Evolutionary conservation across 2,329 filamentous ascomycete species (phyloP).

Genomic region (Septoria linicola): DNA sequence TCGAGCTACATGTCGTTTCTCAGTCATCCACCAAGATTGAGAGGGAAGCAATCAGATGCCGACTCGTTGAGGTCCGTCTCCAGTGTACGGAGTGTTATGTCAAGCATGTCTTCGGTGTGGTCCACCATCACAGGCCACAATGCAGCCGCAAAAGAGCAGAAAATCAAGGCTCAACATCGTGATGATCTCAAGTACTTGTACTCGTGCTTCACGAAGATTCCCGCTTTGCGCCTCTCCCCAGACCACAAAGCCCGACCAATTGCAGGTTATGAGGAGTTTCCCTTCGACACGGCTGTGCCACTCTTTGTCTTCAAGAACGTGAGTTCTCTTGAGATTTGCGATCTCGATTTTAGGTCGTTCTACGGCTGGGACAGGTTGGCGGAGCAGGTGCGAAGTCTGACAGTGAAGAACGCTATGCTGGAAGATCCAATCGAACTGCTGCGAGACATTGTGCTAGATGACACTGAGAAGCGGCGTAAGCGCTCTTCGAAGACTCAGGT

Average conservation of each 20-base stretch:
- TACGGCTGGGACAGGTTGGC: slow-evolving; percentile 94
- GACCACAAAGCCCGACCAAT: slow-evolving; percentile 90
- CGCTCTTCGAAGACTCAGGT: slow-evolving; percentile 73
- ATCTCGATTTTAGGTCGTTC: slow-evolving; percentile 94
- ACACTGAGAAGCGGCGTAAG: slow-evolving; percentile 82
- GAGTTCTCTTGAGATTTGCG: slow-evolving; percentile 87
- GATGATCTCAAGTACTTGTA: slow-evolving; percentile 94
- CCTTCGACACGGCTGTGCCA: slow-evolving; percentile 90
- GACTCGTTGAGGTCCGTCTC: slow-evolving; percentile 94
- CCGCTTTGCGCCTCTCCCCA: slow-evolving; percentile 83
- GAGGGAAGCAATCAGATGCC: slow-evolving; percentile 75
- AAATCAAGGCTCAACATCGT: slow-evolving; percentile 80
- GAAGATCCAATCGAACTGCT: slow-evolving; percentile 89
- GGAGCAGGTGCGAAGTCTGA: slow-evolving; percentile 86
- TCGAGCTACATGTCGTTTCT: slow-evolving; percentile 96
- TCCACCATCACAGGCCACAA: slow-evolving; percentile 80
- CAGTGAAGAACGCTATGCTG: slow-evolving; percentile 79
- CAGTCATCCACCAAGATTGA: slow-evolving; percentile 66
- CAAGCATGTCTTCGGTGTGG: slow-evolving; percentile 92
- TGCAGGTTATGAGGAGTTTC: slow-evolving; percentile 92
- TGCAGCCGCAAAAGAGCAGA: slow-evolving; percentile 80
- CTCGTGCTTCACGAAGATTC: slow-evolving; percentile 97
- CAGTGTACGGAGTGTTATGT: slow-evolving; percentile 96
- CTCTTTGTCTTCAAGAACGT: slow-evolving; percentile 97
- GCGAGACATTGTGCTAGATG: slow-evolving; percentile 90